phyloP scores from a whole-genome alignment of 208 protist species.

The Crithidia fasciculata region DNA sequence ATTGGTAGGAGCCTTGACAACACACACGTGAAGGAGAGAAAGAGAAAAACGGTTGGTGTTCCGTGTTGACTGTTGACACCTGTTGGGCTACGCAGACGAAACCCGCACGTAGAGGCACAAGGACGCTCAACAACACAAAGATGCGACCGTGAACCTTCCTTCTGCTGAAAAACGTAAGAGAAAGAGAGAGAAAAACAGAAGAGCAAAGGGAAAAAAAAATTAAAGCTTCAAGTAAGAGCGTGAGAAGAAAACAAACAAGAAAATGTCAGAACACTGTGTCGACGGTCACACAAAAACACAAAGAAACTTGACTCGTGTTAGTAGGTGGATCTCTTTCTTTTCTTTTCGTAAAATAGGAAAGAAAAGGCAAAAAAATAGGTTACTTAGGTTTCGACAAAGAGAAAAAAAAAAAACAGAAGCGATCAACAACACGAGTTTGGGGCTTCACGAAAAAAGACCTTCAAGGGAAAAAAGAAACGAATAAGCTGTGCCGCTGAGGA shows the following conservation, averaged over 20 bases:
- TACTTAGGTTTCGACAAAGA: neutral
- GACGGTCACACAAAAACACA: neutral
- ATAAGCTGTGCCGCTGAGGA: neutral
- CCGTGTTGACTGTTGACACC: too few relatives aligned
- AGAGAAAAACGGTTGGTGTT: too few relatives aligned
- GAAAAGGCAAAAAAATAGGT: constrained; percentile 1
- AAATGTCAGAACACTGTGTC: neutral
- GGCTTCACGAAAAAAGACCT: neutral
- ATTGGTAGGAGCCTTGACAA: too few relatives aligned
- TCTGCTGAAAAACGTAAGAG: neutral
- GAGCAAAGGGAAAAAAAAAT: neutral
- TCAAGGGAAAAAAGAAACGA: neutral
- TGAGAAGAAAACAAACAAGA: constrained; percentile 1
- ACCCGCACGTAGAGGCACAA: too few relatives aligned
- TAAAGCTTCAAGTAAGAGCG: neutral
- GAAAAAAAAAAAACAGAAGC: neutral
- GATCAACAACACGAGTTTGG: neutral
- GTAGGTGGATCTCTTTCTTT: constrained; percentile 4
- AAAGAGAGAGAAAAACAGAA: constrained; percentile 9
- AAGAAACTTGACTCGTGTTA: neutral
- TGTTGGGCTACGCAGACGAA: too few relatives aligned
- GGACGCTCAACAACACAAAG: too few relatives aligned
- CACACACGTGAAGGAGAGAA: too few relatives aligned
- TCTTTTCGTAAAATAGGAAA: constrained; percentile 13
- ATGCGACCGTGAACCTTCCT: too few relatives aligned